Percentiles rank a stretch among this genome's conserved stretches.
Evolutionary conservation across 1,139 yeast genomes (phyloP).

Genomic region (Tardiomyces depauwii): DNA sequence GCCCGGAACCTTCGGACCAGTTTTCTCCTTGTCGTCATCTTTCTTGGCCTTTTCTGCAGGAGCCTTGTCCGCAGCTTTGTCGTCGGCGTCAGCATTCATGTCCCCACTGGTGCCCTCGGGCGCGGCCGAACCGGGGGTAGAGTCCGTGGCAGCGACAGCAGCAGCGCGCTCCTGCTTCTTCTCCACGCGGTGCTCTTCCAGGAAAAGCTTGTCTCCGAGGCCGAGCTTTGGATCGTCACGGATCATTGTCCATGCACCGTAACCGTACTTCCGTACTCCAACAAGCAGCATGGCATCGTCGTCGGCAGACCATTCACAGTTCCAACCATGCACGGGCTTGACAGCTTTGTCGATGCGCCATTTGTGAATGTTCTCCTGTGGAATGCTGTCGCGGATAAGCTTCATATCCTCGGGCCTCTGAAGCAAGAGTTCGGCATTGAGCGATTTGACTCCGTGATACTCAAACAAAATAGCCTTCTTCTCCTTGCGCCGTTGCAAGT

Average conservation of each 20-base stretch:
- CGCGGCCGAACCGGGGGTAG: slow-evolving; percentile 5
- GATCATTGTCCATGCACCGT: slow-evolving; percentile 90
- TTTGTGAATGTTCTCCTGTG: slow-evolving; percentile 42
- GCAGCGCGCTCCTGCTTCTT: slow-evolving; percentile 31
- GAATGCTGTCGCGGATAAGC: slow-evolving; percentile 47
- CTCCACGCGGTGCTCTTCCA: slow-evolving; percentile 33
- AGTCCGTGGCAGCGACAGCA: slow-evolving; percentile 17
- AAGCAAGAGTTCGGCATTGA: slow-evolving; percentile 82
- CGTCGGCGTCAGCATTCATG: too few species aligned
- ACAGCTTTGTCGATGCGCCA: slow-evolving; percentile 34
- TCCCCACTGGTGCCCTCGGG: slow-evolving; percentile 1
- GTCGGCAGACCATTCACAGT: slow-evolving; percentile 67
- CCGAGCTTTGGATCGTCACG: slow-evolving; percentile 92
- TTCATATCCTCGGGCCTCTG: slow-evolving; percentile 78
- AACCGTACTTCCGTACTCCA: slow-evolving; percentile 89
- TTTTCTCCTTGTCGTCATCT: slow-evolving; percentile 12
- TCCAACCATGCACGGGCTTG: slow-evolving; percentile 86
- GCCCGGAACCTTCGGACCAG: slow-evolving; percentile 67
- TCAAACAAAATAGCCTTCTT: slow-evolving; percentile 85
- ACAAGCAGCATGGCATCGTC: slow-evolving; percentile 83
- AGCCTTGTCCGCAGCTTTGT: slow-evolving; percentile 6
- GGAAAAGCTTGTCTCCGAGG: slow-evolving; percentile 69
- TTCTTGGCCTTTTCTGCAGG: slow-evolving; percentile 5
- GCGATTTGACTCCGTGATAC: slow-evolving; percentile 74
- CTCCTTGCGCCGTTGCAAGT: slow-evolving; percentile 47